These are phyloP conservation scores for Cordyceps militaris DNA, from an alignment of 2,329 filamentous ascomycete genomes.

Conservation along the genomic window DNA sequence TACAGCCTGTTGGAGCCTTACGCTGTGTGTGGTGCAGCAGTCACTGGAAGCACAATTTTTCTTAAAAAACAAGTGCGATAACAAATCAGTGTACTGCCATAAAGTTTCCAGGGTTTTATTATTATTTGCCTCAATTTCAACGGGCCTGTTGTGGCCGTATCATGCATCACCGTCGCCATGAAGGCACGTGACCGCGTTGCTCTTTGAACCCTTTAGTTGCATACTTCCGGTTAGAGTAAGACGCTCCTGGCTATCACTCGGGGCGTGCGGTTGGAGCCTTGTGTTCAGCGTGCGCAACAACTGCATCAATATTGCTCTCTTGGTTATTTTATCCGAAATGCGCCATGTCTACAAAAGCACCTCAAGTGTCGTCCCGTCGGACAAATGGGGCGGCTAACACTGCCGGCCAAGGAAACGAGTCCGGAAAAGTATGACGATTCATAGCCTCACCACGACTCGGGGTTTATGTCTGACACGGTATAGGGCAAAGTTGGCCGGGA, in stretches of 20 bases:
- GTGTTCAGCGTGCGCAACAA: not conserved
- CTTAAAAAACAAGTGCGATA: not conserved
- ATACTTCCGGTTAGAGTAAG: slow-evolving; percentile 4
- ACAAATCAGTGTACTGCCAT: not conserved
- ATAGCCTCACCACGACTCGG: not conserved
- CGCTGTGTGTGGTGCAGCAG: not conserved
- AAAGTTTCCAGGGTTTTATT: not conserved
- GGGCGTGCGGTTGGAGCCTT: not conserved
- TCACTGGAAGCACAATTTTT: not conserved
- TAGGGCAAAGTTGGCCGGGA: slow-evolving; percentile 16
- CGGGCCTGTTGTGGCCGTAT: not conserved
- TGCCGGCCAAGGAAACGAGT: slow-evolving; percentile 21
- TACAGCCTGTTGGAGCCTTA: not conserved
- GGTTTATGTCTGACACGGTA: slow-evolving; percentile 9
- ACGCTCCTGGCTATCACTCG: not conserved
- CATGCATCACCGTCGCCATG: not conserved
- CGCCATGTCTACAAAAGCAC: slow-evolving; percentile 30
- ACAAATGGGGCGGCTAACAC: slow-evolving; percentile 25
- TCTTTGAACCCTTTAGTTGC: slow-evolving; percentile 9
- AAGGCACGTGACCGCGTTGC: not conserved
- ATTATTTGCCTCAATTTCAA: not conserved
- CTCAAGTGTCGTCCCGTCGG: slow-evolving; percentile 31
- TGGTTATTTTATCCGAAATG: slow-evolving; percentile 18
- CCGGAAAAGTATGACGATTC: slow-evolving; percentile 6
- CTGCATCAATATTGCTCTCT: slow-evolving; percentile 11